These are phyloP conservation scores for Chimonanthus salicifolius DNA, from an alignment of 164 flowering plant species.

Conservation along the genomic window DNA sequence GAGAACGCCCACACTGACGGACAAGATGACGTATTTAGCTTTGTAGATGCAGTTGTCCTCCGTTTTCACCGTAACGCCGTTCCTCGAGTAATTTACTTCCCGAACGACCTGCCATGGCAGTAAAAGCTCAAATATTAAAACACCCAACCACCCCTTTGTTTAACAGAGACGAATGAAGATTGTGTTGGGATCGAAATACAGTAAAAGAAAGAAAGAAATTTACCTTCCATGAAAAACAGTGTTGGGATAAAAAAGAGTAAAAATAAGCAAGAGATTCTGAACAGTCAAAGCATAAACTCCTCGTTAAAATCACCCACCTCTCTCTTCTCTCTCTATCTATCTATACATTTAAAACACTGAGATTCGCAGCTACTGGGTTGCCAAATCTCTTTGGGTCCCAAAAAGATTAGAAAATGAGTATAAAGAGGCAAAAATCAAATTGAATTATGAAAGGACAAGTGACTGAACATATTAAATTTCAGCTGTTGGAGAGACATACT, in stretches of 20 bases:
- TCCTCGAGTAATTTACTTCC: conserved; percentile 75
- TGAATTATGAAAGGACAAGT: neutral
- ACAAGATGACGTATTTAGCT: conserved; percentile 71
- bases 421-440: neutral
- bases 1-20: conserved; percentile 91
- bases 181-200: too few relatives aligned
- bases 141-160: too few relatives aligned
- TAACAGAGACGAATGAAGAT: neutral
- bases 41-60: conserved; percentile 75
- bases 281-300: conserved; percentile 32
- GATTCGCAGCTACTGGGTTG: neutral
- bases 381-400: neutral
- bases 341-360: neutral
- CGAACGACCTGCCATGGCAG: conserved; percentile 67
- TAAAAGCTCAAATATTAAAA: neutral
- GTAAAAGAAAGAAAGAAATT: conserved; percentile 4
- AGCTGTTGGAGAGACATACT: neutral
- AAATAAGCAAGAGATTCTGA: conserved; percentile 10
- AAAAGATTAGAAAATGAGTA: neutral
- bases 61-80: conserved; percentile 64
- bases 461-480: neutral
- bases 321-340: neutral
- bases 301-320: neutral
- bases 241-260: neutral
- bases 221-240: neutral